Base-by-base conservation (phyloP, 345 rosid species). In the Heritiera littoralis region DNA sequence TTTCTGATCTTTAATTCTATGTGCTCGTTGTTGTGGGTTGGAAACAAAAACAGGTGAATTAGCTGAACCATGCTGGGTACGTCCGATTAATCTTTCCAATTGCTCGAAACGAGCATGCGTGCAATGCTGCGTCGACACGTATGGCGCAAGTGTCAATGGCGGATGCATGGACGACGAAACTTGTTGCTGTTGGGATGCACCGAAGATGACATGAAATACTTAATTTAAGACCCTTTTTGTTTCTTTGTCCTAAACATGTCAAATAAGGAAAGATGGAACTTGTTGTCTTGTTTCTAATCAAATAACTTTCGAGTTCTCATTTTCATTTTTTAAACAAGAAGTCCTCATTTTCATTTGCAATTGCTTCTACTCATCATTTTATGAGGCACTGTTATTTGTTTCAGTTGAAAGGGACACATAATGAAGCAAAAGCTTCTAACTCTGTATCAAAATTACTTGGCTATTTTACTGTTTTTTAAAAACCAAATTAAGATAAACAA, bases 111-210 rank as follows among this genome's bases (percentile, higher is more conserved):
- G 28, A 58, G 9, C 67, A 23, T 75, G 78, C 66, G 52, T 75
- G 30, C 55, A 59, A 28, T 14, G 14, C 41, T 75, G 78, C 23
- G 69, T 60, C 8, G 68, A 23, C 1, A 75, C 3, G 55, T 75
- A 75, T 14, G 78, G 68, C 28, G 9, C 23, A 41, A 20, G 54
- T 4, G 45, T 75, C 54, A 45, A 75, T 75, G 78, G 69, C 0
- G 78, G 23, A 43, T 75, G 69, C 41, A 60, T 43, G 9, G 56
- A 60, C 45, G 7, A 60, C 9, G 11, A 60, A 41, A 43, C 78
- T 23, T 75, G 78, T 20, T 74, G 77, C 23, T 75, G 78, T 68
- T 9, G 10, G 11, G 6, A 7, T 0, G 1, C 38, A 35, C 38
- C 38, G 6, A 14, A 18, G 20, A 55, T 18, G 60, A 55, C 9